These are phyloP conservation scores for Cladophialophora chaetospira DNA, from an alignment of 2,329 filamentous ascomycete genomes.

Conservation along the genomic window DNA sequence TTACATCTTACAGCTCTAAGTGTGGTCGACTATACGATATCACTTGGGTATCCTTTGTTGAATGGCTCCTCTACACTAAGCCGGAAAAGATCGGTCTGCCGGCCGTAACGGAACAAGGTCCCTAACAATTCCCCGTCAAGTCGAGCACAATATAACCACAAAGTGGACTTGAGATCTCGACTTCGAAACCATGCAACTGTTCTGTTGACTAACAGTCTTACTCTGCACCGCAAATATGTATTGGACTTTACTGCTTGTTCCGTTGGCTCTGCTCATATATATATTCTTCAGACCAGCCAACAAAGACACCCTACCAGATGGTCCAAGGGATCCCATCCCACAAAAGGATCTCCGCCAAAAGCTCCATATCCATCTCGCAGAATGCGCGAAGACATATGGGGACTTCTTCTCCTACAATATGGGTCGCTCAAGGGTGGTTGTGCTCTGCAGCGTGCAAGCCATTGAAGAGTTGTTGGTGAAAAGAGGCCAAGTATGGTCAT, in stretches of 20 bases:
- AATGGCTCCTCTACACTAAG: background rate
- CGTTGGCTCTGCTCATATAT: background rate
- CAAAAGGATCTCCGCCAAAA: background rate
- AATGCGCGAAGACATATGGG: slow-evolving; percentile 7
- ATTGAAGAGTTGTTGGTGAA: slow-evolving; percentile 10
- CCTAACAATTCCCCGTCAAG: no score
- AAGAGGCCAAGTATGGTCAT: slow-evolving; percentile 2
- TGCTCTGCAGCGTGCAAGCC: slow-evolving; percentile 12
- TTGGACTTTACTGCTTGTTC: background rate
- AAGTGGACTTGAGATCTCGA: no score
- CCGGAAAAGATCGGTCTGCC: background rate
- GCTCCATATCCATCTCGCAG: slow-evolving; percentile 3
- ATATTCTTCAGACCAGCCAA: background rate
- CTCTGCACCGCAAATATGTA: slow-evolving; percentile 2
- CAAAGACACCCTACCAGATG: slow-evolving; percentile 1
- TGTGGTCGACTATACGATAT: background rate
- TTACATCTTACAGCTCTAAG: background rate
- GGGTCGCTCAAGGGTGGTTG: background rate
- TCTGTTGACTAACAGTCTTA: background rate
- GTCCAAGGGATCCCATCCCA: background rate
- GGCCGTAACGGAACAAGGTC: background rate
- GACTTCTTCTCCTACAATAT: slow-evolving; percentile 13
- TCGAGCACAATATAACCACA: no score
- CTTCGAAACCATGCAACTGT: background rate
- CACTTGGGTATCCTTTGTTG: no score